These are phyloP conservation scores for Penicillium daleae DNA, from an alignment of 495 filamentous ascomycete genomes.

Conservation along the genomic window DNA sequence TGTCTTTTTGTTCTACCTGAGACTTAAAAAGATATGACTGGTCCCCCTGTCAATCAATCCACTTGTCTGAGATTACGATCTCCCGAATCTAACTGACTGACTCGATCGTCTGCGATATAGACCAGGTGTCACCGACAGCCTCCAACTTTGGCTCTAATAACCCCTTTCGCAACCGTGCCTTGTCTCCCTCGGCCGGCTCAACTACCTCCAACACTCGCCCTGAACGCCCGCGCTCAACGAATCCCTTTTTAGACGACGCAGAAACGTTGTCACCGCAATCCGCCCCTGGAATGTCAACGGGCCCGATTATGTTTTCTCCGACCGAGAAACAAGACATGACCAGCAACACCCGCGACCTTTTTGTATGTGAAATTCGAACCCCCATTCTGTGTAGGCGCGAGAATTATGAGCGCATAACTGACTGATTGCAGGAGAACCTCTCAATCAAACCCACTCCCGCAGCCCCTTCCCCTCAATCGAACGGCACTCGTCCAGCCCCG, in stretches of 20 bases:
- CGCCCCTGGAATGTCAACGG: slow-evolving; percentile 42
- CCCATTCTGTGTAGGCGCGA: not conserved
- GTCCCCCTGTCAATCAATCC: slow-evolving; percentile 12
- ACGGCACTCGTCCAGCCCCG: slow-evolving; percentile 46
- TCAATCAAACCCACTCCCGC: slow-evolving; percentile 39
- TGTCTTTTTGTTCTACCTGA: slow-evolving; percentile 1
- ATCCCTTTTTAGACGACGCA: slow-evolving; percentile 86
- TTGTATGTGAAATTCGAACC: slow-evolving; percentile 64
- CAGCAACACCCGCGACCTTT: slow-evolving; percentile 78
- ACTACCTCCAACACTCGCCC: slow-evolving; percentile 41
- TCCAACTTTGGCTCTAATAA: slow-evolving; percentile 89
- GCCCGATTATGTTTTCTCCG: slow-evolving; percentile 61
- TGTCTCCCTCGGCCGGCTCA: slow-evolving; percentile 67
- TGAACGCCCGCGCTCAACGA: slow-evolving; percentile 79
- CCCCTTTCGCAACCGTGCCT: slow-evolving; percentile 91
- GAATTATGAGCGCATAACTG: slow-evolving; percentile 8
- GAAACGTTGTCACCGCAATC: slow-evolving; percentile 56
- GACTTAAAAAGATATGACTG: slow-evolving; percentile 9
- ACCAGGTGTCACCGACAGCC: slow-evolving; percentile 49
- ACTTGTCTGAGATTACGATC: not conserved
- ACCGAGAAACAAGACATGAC: slow-evolving; percentile 56
- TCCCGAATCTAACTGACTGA: slow-evolving; percentile 9
- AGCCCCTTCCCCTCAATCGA: slow-evolving; percentile 31
- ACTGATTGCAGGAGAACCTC: slow-evolving; percentile 42
- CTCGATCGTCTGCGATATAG: slow-evolving; percentile 16